These are phyloP conservation scores for Kodamaea anthophila DNA, from an alignment of 1,139 yeast genomes.

Conservation along the genomic window DNA sequence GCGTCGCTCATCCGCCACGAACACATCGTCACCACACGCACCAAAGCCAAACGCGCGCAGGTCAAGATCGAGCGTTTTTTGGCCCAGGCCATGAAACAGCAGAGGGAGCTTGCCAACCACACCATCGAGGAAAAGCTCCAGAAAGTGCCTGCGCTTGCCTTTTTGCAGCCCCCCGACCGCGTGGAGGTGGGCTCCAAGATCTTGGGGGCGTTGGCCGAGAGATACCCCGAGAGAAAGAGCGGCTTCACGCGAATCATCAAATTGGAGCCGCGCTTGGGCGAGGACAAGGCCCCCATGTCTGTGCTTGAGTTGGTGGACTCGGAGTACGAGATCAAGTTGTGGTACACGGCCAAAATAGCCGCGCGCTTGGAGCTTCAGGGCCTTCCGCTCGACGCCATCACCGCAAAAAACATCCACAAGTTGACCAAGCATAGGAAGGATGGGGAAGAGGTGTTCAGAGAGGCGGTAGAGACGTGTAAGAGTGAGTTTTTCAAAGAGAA, in stretches of 20 bases:
- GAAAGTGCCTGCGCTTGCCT: conserved; percentile 24
- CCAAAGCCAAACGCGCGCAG: conserved; percentile 45
- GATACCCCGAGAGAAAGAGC: conserved; percentile 60
- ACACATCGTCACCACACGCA: conserved; percentile 37
- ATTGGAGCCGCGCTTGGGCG: conserved; percentile 75
- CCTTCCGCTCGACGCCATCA: conserved; percentile 53
- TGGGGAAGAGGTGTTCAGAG: conserved; percentile 50
- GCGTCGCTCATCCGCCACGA: conserved; percentile 45
- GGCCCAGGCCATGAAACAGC: conserved; percentile 22
- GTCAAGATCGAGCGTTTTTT: conserved; percentile 38
- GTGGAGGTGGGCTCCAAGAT: conserved; percentile 49
- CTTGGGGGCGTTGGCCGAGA: conserved; percentile 53
- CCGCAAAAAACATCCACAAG: conserved; percentile 52
- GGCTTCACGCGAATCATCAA: conserved; percentile 86
- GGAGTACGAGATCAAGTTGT: conserved; percentile 66
- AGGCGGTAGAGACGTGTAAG: conserved; percentile 63
- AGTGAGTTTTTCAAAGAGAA: conserved; percentile 20
- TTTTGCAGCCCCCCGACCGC: conserved; percentile 38
- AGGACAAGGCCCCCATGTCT: conserved; percentile 90
- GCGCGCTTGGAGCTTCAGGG: conserved; percentile 72
- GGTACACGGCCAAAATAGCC: conserved; percentile 73
- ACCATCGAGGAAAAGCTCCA: conserved; percentile 17
- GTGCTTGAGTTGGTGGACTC: conserved; percentile 81
- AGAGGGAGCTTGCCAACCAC: conserved; percentile 12
- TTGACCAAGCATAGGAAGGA: conserved; percentile 40